A percentile compares a stretch with the other conserved stretches of the same genome.
Evolutionary conservation across 2,329 filamentous ascomycete genomes (phyloP).

Genomic region (Neurospora sp.): DNA sequence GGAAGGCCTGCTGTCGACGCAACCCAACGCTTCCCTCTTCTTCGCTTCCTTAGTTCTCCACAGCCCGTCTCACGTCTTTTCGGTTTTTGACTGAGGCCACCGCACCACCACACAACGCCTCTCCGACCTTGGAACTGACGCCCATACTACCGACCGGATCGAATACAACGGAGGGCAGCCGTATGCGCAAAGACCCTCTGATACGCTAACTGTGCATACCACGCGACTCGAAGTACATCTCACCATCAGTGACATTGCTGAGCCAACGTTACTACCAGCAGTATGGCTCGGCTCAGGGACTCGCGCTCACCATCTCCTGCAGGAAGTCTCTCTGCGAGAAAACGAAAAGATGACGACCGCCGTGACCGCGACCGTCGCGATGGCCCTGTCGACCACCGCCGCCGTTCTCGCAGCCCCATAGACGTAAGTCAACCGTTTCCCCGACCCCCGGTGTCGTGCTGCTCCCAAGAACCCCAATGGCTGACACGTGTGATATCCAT

Average conservation of each 20-base stretch:
- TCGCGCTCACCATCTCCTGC: constrained; percentile 86
- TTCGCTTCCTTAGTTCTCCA: neutral
- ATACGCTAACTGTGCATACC: neutral
- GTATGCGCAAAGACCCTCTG: neutral
- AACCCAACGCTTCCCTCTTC: neutral
- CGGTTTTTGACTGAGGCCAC: neutral
- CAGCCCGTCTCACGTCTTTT: neutral
- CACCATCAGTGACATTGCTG: constrained; percentile 21
- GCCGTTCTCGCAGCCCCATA: constrained; percentile 50
- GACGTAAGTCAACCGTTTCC: constrained; percentile 40
- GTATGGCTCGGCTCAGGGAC: constrained; percentile 55
- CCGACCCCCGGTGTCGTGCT: neutral
- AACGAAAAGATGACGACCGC: constrained; percentile 51
- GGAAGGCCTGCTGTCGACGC: neutral
- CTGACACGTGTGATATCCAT: constrained; percentile 27
- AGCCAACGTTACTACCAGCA: constrained; percentile 21
- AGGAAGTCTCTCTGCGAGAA: constrained; percentile 73
- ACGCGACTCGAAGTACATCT: constrained; percentile 20
- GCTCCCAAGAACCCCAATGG: constrained; percentile 10
- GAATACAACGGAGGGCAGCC: constrained; percentile 4
- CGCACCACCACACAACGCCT: neutral
- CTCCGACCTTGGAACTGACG: neutral
- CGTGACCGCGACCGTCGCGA: constrained; percentile 38
- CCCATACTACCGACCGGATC: neutral
- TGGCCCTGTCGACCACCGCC: constrained; percentile 40